phyloP scores from a whole-genome alignment of 371 early-diverging fungal species.

The Dentiscutata heterogama region DNA sequence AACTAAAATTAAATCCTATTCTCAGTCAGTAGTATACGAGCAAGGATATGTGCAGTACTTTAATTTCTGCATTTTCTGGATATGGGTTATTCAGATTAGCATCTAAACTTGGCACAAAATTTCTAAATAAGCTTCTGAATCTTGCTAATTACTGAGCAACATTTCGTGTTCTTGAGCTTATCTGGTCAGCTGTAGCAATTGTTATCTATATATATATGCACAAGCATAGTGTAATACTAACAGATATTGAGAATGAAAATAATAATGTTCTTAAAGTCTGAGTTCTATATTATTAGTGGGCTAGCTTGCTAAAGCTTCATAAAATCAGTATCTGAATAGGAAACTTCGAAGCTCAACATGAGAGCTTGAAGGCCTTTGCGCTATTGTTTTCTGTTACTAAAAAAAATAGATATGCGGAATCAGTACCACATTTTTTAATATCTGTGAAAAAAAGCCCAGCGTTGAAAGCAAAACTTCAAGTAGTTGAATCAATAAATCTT shows the following conservation, averaged over 20 bases:
- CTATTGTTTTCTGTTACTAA: not conserved
- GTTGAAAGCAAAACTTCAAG: too few relatives aligned
- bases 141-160: too few relatives aligned
- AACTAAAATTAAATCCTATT: too few relatives aligned
- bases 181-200: too few relatives aligned
- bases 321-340: not conserved
- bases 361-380: not conserved
- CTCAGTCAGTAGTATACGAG: too few relatives aligned
- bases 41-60: not conserved
- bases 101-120: not conserved
- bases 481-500: not conserved
- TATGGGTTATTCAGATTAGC: not conserved
- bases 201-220: not conserved
- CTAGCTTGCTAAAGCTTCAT: not conserved
- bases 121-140: not conserved
- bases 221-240: not conserved
- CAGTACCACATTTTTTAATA: constrained; percentile 1
- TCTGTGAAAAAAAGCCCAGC: not conserved
- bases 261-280: not conserved
- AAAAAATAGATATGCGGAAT: too few relatives aligned
- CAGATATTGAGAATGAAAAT: not conserved
- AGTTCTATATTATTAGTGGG: not conserved
- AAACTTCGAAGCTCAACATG: not conserved
- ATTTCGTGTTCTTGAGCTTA: too few relatives aligned
- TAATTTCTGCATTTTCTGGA: not conserved